Percentiles rank a stretch among this genome's conserved stretches.
phyloP scores from a whole-genome alignment of 2,329 filamentous ascomycete genomes.

The Fusarium brevicatenulatum region DNA sequence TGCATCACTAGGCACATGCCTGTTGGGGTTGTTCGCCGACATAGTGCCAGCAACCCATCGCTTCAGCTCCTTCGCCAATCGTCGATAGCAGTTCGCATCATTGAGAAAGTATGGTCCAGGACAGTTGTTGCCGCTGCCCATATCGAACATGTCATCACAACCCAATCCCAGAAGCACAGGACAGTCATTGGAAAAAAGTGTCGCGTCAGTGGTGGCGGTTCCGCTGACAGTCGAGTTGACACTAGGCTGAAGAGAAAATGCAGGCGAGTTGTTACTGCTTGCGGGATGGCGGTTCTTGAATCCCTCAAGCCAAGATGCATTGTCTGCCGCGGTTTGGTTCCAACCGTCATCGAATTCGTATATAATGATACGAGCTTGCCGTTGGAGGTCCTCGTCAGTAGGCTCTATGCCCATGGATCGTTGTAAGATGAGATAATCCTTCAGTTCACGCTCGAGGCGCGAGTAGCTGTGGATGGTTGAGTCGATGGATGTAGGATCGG shows the following conservation, averaged over 20 bases:
- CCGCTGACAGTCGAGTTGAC: slow-evolving; percentile 23
- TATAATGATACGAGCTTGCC: slow-evolving; percentile 68
- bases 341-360: slow-evolving; percentile 71
- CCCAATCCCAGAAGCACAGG: slow-evolving; percentile 14
- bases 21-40: slow-evolving; percentile 69
- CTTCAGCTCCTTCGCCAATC: slow-evolving; percentile 63
- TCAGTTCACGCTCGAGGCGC: slow-evolving; percentile 65
- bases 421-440: slow-evolving; percentile 61
- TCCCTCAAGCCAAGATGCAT: slow-evolving; percentile 61
- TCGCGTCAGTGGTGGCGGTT: slow-evolving; percentile 28
- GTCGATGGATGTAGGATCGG: slow-evolving; percentile 65
- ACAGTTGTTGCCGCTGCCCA: slow-evolving; percentile 9
- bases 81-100: slow-evolving; percentile 69
- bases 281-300: slow-evolving; percentile 61
- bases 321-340: slow-evolving; percentile 72
- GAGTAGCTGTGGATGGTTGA: slow-evolving; percentile 69
- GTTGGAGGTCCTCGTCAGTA: slow-evolving; percentile 64
- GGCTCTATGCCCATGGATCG: slow-evolving; percentile 58
- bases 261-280: slow-evolving; percentile 37
- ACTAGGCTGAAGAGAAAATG: slow-evolving; percentile 39
- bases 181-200: slow-evolving; percentile 26
- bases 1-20: slow-evolving; percentile 68
- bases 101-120: slow-evolving; percentile 61
- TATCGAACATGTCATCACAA: slow-evolving; percentile 1
- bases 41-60: slow-evolving; percentile 64